Evolutionary conservation across 23 red algal genomes (phyloP).

Genomic region (Gracilaria vermiculophylla): DNA sequence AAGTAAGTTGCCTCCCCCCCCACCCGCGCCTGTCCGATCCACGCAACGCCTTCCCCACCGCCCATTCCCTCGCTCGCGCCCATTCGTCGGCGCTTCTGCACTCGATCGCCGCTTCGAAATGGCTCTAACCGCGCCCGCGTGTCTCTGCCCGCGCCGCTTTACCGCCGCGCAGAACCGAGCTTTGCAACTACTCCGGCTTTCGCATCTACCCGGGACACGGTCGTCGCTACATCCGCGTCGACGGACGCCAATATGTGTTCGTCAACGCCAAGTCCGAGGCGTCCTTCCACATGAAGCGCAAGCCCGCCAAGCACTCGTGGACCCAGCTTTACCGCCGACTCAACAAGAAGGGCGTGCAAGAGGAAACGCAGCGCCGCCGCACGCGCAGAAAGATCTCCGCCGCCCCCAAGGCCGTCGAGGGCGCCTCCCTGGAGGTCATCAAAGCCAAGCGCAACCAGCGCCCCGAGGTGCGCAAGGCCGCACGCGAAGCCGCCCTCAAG

Average conservation of each 20-base stretch:
- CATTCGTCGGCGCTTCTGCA: background rate
- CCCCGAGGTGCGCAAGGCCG: slow-evolving; percentile 83
- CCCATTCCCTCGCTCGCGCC: too few species aligned
- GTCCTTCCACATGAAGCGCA: slow-evolving; percentile 96
- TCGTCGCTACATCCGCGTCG: slow-evolving; percentile 77
- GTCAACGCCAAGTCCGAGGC: slow-evolving; percentile 93
- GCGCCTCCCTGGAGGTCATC: slow-evolving; percentile 95
- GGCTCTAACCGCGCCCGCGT: background rate
- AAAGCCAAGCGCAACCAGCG: slow-evolving; percentile 90
- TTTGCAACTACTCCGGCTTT: slow-evolving; percentile 96
- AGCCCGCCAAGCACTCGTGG: slow-evolving; percentile 93
- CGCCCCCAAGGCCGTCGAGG: slow-evolving; percentile 93
- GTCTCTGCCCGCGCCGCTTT: background rate
- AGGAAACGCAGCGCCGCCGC: slow-evolving; percentile 79
- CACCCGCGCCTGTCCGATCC: background rate
- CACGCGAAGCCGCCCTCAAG: slow-evolving; percentile 83
- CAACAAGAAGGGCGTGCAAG: slow-evolving; percentile 95
- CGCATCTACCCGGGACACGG: slow-evolving; percentile 97
- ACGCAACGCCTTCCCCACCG: background rate
- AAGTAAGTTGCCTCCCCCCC: slow-evolving; percentile 36
- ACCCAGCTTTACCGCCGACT: slow-evolving; percentile 96
- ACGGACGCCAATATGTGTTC: slow-evolving; percentile 86
- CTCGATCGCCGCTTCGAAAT: background rate
- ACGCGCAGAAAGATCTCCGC: slow-evolving; percentile 67
- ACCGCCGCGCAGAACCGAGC: slow-evolving; percentile 47